Evolutionary conservation across 148 eudicot species (phyloP), one percentile per base, ranked within the genome.

Genomic region (Vaccinium corymbosum): DNA sequence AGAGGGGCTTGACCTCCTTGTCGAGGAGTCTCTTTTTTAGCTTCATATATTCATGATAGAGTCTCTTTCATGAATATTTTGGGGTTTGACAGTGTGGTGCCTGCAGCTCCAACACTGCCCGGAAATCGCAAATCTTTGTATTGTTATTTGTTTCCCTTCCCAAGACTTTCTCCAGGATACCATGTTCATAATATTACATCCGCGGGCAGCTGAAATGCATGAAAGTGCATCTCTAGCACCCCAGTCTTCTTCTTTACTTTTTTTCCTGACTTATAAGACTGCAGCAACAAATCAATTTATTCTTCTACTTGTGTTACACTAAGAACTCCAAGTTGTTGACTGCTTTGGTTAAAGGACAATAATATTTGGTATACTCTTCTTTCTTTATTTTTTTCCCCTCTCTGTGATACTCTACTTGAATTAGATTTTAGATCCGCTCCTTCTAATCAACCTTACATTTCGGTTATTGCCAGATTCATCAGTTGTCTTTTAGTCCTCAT

Each of bases 401-500:
- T 7, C 29, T 27, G 2, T 52, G 17, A 6, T 22, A 7, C 19
- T 52, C 11, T 25, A 50, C 38, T 51, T 3, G 12, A 13, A 32
- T 49, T 72, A n/a, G 22, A 83, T 82, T 29, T 73, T 14, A 20
- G 16, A 57, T 83, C 22, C 5, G n/a, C 53, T 76, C 50, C 48
- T 6, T 15, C 10, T 38, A n/a, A 22, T 70, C 32, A 16, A 27
- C 42, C 81, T 56, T 22, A 78, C 46, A 16, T 35, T 83, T 76
- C 25, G 68, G 11, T 22, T 17, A 22, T 76, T 29, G 72, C 20
- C 92, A 95, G 99, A 89, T 94, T 83, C 98, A 93, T 89, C 94
- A 92, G 78, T 86, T 97, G 55, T 92, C 98, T 32, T 93, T 94
- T 84, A 97, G 99, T 87, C 91, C 98, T 83, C 99, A 97, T 85